phyloP scores from a whole-genome alignment of 768 basidiomycete species.

The Podaxis pistillaris region DNA sequence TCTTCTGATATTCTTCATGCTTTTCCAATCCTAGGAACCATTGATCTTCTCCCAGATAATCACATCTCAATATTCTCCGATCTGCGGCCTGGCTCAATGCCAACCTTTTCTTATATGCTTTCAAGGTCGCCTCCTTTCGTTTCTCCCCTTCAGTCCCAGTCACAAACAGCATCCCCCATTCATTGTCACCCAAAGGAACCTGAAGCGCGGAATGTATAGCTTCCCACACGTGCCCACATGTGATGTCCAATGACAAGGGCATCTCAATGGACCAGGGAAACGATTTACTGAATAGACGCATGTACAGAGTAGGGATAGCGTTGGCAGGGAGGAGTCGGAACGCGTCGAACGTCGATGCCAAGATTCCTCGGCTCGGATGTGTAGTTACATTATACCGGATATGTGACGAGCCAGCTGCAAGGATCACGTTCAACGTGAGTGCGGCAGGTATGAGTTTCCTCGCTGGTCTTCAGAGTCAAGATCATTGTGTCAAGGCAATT shows the following conservation, averaged over 20 bases:
- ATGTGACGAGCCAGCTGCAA: slow-evolving; percentile 51
- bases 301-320: slow-evolving; percentile 31
- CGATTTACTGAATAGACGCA: slow-evolving; percentile 56
- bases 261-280: slow-evolving; percentile 74
- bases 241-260: slow-evolving; percentile 33
- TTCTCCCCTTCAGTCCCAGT: slow-evolving; percentile 32
- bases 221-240: slow-evolving; percentile 56
- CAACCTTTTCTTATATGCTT: slow-evolving; percentile 47
- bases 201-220: slow-evolving; percentile 51
- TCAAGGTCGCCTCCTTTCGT: slow-evolving; percentile 44
- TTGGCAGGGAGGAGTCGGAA: slow-evolving; percentile 38
- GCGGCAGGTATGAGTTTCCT: too few relatives aligned
- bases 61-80: slow-evolving; percentile 50
- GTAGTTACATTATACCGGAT: slow-evolving; percentile 51
- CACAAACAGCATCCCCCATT: slow-evolving; percentile 47
- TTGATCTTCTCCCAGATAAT: slow-evolving; percentile 58
- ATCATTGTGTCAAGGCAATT: too few relatives aligned
- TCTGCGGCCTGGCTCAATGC: slow-evolving; percentile 36
- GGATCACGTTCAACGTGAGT: slow-evolving; percentile 49
- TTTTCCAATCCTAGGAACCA: slow-evolving; percentile 62
- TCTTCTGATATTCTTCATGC: slow-evolving; percentile 55
- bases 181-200: slow-evolving; percentile 56
- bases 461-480: too few relatives aligned
- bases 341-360: slow-evolving; percentile 39
- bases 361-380: slow-evolving; percentile 39